phyloP scores from a whole-genome alignment of 2,329 filamentous ascomycete genomes.

The Plectosphaerella sp. region DNA sequence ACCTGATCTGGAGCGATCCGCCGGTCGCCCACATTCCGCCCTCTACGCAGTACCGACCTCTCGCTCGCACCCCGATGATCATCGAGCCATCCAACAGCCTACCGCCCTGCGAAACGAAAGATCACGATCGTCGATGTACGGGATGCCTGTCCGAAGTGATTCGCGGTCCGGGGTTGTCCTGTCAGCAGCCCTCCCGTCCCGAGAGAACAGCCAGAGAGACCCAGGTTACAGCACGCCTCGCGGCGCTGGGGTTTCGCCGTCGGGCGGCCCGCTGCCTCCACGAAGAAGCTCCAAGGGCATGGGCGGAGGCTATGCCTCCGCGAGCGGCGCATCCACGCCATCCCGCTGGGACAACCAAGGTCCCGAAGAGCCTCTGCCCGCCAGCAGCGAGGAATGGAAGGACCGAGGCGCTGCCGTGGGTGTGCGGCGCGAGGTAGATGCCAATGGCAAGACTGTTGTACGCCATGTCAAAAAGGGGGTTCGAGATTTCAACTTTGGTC shows the following conservation, averaged over 20 bases:
- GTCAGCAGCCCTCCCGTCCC: slow-evolving; percentile 55
- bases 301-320: slow-evolving; percentile 48
- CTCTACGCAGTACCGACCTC: slow-evolving; percentile 25
- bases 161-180: slow-evolving; percentile 58
- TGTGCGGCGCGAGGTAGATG: slow-evolving; percentile 77
- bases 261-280: slow-evolving; percentile 60
- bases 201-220: slow-evolving; percentile 67
- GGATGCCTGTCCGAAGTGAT: slow-evolving; percentile 53
- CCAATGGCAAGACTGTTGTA: slow-evolving; percentile 74
- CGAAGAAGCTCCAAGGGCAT: slow-evolving; percentile 73
- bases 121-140: slow-evolving; percentile 52
- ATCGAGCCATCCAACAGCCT: slow-evolving; percentile 29
- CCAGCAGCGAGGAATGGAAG: slow-evolving; percentile 89
- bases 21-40: slow-evolving; percentile 7
- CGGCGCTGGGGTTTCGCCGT: slow-evolving; percentile 42
- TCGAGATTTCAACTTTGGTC: slow-evolving; percentile 91
- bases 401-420: slow-evolving; percentile 88
- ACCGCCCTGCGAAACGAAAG: slow-evolving; percentile 53
- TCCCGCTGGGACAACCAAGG: slow-evolving; percentile 22
- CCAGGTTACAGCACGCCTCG: slow-evolving; percentile 61
- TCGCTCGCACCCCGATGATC: slow-evolving; percentile 7
- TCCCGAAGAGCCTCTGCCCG: slow-evolving; percentile 36
- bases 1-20: slow-evolving; percentile 4
- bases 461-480: slow-evolving; percentile 94
- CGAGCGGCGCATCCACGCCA: slow-evolving; percentile 39